These are phyloP conservation scores for Anastatica hierochuntica DNA, from an alignment of 345 rosid species.

Conservation along the genomic window DNA sequence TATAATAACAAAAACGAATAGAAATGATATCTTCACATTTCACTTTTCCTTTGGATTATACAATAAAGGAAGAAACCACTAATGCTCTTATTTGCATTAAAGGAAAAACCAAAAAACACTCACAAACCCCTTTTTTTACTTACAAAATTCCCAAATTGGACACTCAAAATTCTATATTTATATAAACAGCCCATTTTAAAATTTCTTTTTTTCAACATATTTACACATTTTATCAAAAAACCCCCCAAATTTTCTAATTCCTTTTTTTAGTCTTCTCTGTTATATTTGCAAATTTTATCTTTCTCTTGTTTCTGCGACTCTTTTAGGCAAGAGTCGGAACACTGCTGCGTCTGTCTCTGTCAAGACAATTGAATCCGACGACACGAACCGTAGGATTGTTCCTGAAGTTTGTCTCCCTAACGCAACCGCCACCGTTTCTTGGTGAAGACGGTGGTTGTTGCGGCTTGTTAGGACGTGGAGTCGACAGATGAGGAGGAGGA, in stretches of 20 bases:
- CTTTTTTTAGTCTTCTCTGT: slow-evolving; percentile 6
- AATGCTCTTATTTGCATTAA: slow-evolving; percentile 21
- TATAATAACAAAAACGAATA: not conserved
- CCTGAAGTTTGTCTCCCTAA: slow-evolving; percentile 34
- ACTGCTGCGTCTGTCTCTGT: slow-evolving; percentile 56
- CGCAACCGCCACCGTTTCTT: slow-evolving; percentile 58
- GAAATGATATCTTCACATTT: slow-evolving; percentile 25
- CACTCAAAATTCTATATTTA: slow-evolving; percentile 15
- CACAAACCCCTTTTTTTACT: slow-evolving; percentile 5
- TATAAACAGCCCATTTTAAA: not conserved
- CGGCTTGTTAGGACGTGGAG: slow-evolving; percentile 15
- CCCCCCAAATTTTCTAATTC: not conserved
- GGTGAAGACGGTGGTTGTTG: slow-evolving; percentile 45
- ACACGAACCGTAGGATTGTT: slow-evolving; percentile 73
- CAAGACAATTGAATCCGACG: slow-evolving; percentile 88
- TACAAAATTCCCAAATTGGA: slow-evolving; percentile 14
- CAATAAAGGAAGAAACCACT: too few species aligned
- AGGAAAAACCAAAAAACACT: not conserved
- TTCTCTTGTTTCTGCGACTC: not conserved
- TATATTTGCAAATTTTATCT: slow-evolving; percentile 2
- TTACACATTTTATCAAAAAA: slow-evolving; percentile 15
- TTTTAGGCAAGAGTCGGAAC: slow-evolving; percentile 67
- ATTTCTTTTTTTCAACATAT: slow-evolving; percentile 1
- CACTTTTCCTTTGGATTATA: slow-evolving; percentile 8
- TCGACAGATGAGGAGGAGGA: slow-evolving; percentile 3